Evolutionary conservation across 371 early-diverging fungal genomes (phyloP), one percentile per base, ranked within the genome.

Genomic region (Basidiobolus meristosporus): DNA sequence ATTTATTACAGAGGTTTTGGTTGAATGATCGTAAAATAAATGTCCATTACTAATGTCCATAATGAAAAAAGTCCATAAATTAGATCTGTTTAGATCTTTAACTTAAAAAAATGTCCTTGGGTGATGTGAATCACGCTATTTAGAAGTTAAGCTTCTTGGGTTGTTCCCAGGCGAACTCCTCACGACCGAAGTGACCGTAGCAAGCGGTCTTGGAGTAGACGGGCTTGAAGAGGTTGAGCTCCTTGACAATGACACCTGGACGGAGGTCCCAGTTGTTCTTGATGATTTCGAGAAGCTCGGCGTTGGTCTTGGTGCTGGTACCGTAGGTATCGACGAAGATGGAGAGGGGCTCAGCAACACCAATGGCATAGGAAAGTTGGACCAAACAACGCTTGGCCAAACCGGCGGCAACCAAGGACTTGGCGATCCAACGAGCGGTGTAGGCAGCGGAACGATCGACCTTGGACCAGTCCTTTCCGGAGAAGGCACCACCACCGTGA

Each of bases 381-480:
- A 98, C 91, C 40, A 96, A 74, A 49, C 62, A 66, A 57, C 99
- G 85, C 53, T 90, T 91, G 56, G 89, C 89, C 40, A 98, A 76
- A 53, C 81, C 80, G 56, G 95, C 89, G 31, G 74, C 65, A 40
- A 98, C 95, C 45, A 98, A 64, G 31, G 97, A 60, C 71, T 83
- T 82, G 65, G 99, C 98, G 55, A 98, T 88, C 91, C 96, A 97
- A 53, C 99, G 88, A 49, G 90, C 96, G 42, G 97, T 85, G 73
- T 98, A 98, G 51, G 99, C 99, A 52, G 95, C 99, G 42, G 93
- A 95, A 67, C 99, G 85, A 64, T 98, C 99, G 58, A 98, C 99
- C 84, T 98, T 98, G 74, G 97, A 91, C 87, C 90, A 97, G 74
- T 98, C 99, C 81, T 98, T 98, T 49, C 99, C 99, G 53, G 87